phyloP scores from a whole-genome alignment of 106 monocot genomes.

The Dendrobium huoshanense region DNA sequence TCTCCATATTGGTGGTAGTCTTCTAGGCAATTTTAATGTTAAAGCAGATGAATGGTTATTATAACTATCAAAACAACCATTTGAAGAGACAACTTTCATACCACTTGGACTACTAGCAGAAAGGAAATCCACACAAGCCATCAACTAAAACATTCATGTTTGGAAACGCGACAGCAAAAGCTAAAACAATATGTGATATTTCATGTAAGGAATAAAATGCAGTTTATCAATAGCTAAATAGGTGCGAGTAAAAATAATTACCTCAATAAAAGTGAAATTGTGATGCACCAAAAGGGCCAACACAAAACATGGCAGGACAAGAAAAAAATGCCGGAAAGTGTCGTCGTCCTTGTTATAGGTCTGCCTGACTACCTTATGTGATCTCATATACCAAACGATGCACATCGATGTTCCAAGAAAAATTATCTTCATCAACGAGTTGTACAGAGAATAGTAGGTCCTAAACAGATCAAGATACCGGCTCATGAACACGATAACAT shows the following conservation, averaged over 20 bases:
- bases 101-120: not conserved
- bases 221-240: not conserved
- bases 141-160: not conserved
- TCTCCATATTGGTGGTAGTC: not conserved
- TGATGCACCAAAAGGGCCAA: conserved; percentile 33
- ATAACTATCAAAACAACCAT: not conserved
- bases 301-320: conserved; percentile 31
- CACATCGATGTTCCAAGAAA: conserved; percentile 37
- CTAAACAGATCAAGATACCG: conserved; percentile 46
- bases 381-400: conserved; percentile 52
- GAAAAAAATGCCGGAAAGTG: conserved; percentile 41
- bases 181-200: not conserved
- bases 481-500: conserved; percentile 34
- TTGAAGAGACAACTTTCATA: not conserved
- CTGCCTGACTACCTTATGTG: conserved; percentile 38
- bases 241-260: conserved; percentile 9
- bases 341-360: conserved; percentile 44
- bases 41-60: not conserved
- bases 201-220: not conserved
- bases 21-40: not conserved
- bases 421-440: conserved; percentile 39
- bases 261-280: conserved; percentile 37
- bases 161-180: not conserved
- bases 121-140: not conserved
- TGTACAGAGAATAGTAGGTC: conserved; percentile 32